Conservation (phyloP, 768 basidiomycete genomes). For the Clitopilus hobsonii region DNA sequence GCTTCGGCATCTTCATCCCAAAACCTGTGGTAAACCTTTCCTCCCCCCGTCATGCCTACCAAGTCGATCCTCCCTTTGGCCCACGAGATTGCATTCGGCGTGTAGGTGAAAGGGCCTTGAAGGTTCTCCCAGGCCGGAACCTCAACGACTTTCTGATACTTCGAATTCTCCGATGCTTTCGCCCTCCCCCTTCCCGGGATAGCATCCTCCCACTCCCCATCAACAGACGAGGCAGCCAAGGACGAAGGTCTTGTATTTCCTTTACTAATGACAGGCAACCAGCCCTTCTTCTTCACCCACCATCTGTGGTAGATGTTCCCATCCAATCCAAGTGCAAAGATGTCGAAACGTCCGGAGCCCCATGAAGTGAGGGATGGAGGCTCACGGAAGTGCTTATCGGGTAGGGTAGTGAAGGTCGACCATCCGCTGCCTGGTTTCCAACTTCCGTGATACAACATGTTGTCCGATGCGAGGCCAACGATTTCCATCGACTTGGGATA, state of each 20-base stretch:
- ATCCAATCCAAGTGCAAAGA: not conserved
- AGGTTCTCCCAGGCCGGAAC: constrained; percentile 9
- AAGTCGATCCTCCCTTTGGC: not conserved
- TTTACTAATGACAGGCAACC: too few relatives aligned
- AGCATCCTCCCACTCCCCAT: too few relatives aligned
- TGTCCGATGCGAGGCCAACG: too few relatives aligned
- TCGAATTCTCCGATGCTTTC: too few relatives aligned
- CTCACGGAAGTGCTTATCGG: not conserved
- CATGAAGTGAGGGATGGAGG: not conserved
- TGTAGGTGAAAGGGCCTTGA: constrained; percentile 3
- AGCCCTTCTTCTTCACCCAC: too few relatives aligned
- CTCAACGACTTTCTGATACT: too few relatives aligned
- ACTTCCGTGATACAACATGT: too few relatives aligned
- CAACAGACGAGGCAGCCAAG: too few relatives aligned
- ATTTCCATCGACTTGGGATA: too few relatives aligned
- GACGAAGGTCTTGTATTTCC: too few relatives aligned
- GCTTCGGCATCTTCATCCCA: not conserved
- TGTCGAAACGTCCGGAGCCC: not conserved
- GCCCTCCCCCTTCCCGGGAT: too few relatives aligned
- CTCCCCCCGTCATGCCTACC: not conserved
- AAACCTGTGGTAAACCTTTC: not conserved
- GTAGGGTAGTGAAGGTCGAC: not conserved
- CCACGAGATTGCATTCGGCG: constrained; percentile 4
- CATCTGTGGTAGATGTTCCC: not conserved
- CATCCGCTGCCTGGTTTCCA: not conserved